These are phyloP conservation scores for Colletotrichum chrysophilum DNA, from an alignment of 2,329 filamentous ascomycete genomes.

Conservation along the genomic window DNA sequence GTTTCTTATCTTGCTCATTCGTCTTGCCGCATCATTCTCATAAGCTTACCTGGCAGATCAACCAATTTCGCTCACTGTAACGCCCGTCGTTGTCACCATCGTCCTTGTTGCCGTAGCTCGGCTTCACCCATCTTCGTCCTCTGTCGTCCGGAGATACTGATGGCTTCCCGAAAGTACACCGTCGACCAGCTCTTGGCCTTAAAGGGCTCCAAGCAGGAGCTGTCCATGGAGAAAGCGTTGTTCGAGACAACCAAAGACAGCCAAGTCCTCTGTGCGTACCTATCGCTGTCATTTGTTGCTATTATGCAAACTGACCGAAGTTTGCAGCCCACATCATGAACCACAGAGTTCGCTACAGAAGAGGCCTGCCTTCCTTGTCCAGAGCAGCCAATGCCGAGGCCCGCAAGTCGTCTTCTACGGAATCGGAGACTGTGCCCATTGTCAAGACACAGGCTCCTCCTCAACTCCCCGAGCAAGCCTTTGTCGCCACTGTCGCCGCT, in stretches of 20 bases:
- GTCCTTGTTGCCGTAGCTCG: not conserved
- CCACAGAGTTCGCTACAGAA: not conserved
- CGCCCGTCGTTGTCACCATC: not conserved
- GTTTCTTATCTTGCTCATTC: not conserved
- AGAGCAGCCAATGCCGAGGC: not conserved
- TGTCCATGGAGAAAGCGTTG: not conserved
- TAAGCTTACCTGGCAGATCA: not conserved
- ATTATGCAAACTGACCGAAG: not conserved
- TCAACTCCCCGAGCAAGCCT: not conserved
- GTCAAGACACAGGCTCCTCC: not conserved
- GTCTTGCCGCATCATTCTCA: not conserved
- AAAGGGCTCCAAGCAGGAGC: not conserved
- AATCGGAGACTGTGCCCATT: not conserved
- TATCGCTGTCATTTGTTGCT: not conserved
- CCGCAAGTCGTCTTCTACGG: slow-evolving; percentile 12
- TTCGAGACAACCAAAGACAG: slow-evolving; percentile 3
- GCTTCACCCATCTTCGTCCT: not conserved
- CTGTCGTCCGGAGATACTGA: not conserved
- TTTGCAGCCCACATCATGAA: slow-evolving; percentile 14
- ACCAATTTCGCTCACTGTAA: not conserved
- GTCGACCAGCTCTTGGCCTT: slow-evolving; percentile 11
- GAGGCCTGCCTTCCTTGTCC: not conserved
- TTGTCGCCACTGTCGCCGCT: not conserved
- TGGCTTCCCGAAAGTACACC: slow-evolving; percentile 11
- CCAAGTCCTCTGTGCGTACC: not conserved